phyloP scores from a whole-genome alignment of 495 filamentous ascomycete species.

The Aspergillus homomorphus region DNA sequence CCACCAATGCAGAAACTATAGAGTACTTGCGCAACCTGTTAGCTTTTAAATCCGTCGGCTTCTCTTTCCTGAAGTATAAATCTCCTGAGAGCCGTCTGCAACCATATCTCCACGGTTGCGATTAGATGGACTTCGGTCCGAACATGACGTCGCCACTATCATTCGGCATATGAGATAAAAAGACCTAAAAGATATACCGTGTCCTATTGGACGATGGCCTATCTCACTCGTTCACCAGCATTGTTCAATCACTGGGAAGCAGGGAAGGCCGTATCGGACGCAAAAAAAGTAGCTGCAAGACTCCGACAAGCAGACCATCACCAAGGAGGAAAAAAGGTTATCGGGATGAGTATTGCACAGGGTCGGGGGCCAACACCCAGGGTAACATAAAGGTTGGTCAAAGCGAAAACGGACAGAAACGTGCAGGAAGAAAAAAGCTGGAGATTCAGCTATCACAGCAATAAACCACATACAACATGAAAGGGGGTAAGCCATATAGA shows the following conservation, averaged over 20 bases:
- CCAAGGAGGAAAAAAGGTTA: constrained; percentile 10
- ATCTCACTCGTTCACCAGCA: not conserved
- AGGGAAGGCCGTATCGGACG: not conserved
- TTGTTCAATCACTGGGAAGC: not conserved
- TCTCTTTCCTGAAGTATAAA: not conserved
- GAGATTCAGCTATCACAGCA: constrained; percentile 11
- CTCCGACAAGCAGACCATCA: constrained; percentile 14
- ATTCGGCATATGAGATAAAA: not conserved
- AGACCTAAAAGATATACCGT: not conserved
- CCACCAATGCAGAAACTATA: not conserved
- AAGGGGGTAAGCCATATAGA: constrained; percentile 10
- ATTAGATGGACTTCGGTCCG: no score
- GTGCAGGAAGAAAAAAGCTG: constrained; percentile 10
- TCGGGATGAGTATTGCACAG: constrained; percentile 26
- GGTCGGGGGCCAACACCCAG: constrained; percentile 24
- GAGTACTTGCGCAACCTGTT: not conserved
- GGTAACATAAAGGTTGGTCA: constrained; percentile 30
- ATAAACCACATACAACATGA: constrained; percentile 18
- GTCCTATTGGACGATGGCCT: not conserved
- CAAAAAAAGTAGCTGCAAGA: constrained; percentile 7
- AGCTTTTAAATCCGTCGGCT: not conserved
- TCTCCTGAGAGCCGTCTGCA: no score
- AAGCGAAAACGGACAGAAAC: constrained; percentile 14
- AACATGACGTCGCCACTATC: not conserved
- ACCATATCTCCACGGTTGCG: no score